These are phyloP conservation scores for Radiomyces spectabilis DNA, from an alignment of 192 early-diverging fungal genomes.

Conservation along the genomic window DNA sequence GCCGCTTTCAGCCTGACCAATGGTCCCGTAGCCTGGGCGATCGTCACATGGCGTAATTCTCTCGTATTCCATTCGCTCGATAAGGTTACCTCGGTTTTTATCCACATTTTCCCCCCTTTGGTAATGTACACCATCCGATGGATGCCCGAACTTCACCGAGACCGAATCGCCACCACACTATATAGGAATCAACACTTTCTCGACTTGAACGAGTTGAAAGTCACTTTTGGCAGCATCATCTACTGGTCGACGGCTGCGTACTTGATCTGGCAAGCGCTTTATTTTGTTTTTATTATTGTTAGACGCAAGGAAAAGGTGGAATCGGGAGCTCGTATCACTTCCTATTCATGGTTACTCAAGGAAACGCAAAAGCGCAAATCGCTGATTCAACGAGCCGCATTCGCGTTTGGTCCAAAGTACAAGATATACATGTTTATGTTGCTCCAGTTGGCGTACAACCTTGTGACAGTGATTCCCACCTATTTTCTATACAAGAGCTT, in stretches of 20 bases:
- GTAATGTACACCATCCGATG: constrained; percentile 51
- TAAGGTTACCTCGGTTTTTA: constrained; percentile 58
- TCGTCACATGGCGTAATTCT: constrained; percentile 51
- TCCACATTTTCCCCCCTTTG: constrained; percentile 58
- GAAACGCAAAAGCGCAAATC: constrained; percentile 30
- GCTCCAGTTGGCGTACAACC: constrained; percentile 47
- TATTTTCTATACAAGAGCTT: constrained; percentile 43
- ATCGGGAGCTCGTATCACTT: constrained; percentile 41
- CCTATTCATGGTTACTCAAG: constrained; percentile 55
- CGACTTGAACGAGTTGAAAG: constrained; percentile 28
- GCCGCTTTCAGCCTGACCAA: constrained; percentile 39
- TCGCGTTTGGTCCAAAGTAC: constrained; percentile 41
- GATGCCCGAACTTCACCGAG: constrained; percentile 30
- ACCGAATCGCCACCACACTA: constrained; percentile 13
- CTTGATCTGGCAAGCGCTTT: constrained; percentile 21
- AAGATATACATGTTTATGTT: constrained; percentile 53
- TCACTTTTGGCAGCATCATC: constrained; percentile 9
- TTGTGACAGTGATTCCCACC: constrained; percentile 38
- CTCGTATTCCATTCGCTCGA: constrained; percentile 57
- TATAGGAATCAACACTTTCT: constrained; percentile 32
- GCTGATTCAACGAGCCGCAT: constrained; percentile 31
- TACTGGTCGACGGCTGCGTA: constrained; percentile 13
- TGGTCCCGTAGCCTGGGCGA: constrained; percentile 62
- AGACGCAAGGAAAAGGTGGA: constrained; percentile 23
- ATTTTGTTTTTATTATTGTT: constrained; percentile 26